Evolutionary conservation across 768 basidiomycete species (phyloP), one percentile per base, ranked within the genome.

Genomic region (Tylopilus rubrobrunneus): DNA sequence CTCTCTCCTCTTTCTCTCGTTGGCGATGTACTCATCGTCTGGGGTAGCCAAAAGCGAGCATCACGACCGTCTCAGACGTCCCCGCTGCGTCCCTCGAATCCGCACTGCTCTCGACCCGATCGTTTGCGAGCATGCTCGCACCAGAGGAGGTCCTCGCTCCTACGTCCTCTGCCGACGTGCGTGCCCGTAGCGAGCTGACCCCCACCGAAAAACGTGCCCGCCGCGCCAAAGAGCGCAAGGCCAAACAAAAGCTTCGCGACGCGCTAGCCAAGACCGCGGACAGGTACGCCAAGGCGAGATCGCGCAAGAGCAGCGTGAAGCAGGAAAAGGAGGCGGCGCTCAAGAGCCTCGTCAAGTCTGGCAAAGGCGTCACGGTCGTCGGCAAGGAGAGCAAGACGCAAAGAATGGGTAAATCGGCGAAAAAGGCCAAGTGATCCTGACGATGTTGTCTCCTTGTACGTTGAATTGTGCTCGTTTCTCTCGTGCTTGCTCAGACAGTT

Each of bases 71-170:
- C 33, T 77, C 87, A 12, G 93, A 98, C 63, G 75, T 89, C 5
- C 81, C 95, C 0, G 85, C 89, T 1, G 80, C 92, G 25, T 79
- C 84, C 4, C 70, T 98, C 59, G 97, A 98, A 70, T 93, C 93
- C 1, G 92, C 95, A 0, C 77, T 99, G 6, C 97, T 96, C 0
- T 89, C 91, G 0, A 79, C 85, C 9, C 83, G 85, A 61, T 85
- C 92, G 0, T 74, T 80, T 0, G 77, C 86, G 2, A 86, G 84
- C 0, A 87, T 93, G 78, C 80, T 99, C 41, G 92, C 97, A 1
- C 97, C 97, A 1, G 93, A 98, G 67, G 97, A 99, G 71, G 74
- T 98, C 14, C 87, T 88, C 61, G 75, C 85, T 1, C 80, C 88
- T 1, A 21, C 42, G 0, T 68, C 78, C 3, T 64, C 81, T 1